These are phyloP conservation scores for Saccharomycopsis malanga DNA, from an alignment of 805 yeast genomes.

Conservation along the genomic window DNA sequence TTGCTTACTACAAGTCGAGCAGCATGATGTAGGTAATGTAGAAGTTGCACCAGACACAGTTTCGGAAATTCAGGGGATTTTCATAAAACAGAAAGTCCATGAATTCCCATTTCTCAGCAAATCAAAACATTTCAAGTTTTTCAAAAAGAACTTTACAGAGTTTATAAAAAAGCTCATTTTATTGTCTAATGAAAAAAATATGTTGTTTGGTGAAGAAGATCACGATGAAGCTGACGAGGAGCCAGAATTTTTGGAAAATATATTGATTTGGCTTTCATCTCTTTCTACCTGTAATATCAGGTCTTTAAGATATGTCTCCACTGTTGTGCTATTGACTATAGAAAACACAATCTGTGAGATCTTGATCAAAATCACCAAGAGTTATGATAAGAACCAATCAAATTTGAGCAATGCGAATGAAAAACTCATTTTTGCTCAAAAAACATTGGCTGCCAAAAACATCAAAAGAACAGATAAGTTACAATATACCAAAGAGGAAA, in stretches of 20 bases:
- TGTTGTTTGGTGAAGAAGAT: conserved; percentile 32
- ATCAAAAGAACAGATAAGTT: conserved; percentile 30
- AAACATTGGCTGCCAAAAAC: conserved; percentile 31
- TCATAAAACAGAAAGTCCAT: conserved; percentile 52
- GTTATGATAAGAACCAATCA: conserved; percentile 37
- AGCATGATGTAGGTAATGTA: conserved; percentile 66
- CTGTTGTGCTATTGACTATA: conserved; percentile 50
- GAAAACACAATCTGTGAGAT: conserved; percentile 54
- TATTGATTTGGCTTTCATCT: conserved; percentile 70
- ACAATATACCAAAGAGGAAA: conserved; percentile 28
- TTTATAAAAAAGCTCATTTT: conserved; percentile 49
- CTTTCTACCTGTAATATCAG: conserved; percentile 64
- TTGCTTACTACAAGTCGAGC: conserved; percentile 54
- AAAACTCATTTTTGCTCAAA: conserved; percentile 27
- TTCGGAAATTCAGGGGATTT: conserved; percentile 59
- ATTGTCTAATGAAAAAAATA: conserved; percentile 54
- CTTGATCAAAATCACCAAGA: conserved; percentile 32
- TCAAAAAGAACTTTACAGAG: conserved; percentile 46
- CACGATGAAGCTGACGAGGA: conserved; percentile 30
- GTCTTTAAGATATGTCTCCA: conserved; percentile 62
- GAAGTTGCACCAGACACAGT: conserved; percentile 71
- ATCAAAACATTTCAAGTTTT: conserved; percentile 38
- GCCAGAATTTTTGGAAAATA: conserved; percentile 38
- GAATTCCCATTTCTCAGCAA: conserved; percentile 63
- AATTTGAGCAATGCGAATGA: conserved; percentile 35